Evolutionary conservation across 139 green algal genomes (phyloP).

Genomic region (Coccomyxa sp.): DNA sequence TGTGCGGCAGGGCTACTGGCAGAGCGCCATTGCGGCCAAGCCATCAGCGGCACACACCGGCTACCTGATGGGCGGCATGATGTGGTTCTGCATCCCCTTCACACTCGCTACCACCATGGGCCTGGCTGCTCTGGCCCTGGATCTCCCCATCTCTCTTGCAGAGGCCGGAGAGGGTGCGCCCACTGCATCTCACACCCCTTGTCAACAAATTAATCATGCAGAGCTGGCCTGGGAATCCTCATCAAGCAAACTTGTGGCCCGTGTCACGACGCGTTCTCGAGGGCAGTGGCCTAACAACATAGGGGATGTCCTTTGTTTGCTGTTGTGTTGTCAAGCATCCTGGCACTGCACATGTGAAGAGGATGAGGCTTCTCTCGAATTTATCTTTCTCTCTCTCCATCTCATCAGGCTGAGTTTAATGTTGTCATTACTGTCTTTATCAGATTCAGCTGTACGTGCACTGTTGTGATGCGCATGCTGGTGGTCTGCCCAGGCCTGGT

Average conservation of each 20-base stretch:
- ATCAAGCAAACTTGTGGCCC: constrained; percentile 5
- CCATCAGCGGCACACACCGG: constrained; percentile 76
- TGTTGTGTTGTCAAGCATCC: no score
- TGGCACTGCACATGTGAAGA: no score
- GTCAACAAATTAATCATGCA: background rate
- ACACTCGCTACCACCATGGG: constrained; percentile 88
- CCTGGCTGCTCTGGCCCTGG: constrained; percentile 76
- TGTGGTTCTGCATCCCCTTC: constrained; percentile 95
- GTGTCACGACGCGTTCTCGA: no score
- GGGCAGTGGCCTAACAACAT: no score
- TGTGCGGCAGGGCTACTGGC: constrained; percentile 8
- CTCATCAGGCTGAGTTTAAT: no score
- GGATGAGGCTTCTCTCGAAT: no score
- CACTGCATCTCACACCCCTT: no score
- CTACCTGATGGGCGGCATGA: constrained; percentile 78
- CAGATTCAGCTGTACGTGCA: no score
- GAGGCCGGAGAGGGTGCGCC: constrained; percentile 45
- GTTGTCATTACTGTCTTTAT: no score
- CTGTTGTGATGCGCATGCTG: no score
- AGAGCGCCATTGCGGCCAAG: constrained; percentile 85
- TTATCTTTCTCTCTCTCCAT: no score
- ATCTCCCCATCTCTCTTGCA: constrained; percentile 71
- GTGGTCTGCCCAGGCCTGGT: constrained; percentile 58
- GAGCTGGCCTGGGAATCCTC: background rate
- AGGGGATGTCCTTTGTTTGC: no score